phyloP scores from a whole-genome alignment of 805 yeast species.

The Dipodascopsis uninucleata region DNA sequence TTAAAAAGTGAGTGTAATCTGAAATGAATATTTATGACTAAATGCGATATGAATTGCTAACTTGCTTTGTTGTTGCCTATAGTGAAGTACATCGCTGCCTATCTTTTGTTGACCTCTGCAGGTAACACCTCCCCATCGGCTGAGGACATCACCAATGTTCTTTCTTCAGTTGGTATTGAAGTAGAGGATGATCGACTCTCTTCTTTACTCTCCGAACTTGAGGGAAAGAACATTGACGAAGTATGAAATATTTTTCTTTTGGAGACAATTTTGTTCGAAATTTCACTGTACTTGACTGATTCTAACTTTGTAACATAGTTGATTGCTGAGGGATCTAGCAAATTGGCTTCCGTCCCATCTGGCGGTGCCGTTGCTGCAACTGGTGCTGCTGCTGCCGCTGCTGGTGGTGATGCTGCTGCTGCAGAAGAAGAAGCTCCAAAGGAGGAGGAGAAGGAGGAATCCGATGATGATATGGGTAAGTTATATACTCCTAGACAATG shows the following conservation, averaged over 20 bases:
- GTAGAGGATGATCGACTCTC: conserved; percentile 85
- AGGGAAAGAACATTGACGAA: conserved; percentile 87
- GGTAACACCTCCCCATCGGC: conserved; percentile 94
- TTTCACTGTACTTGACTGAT: background rate
- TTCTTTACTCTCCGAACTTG: conserved; percentile 75
- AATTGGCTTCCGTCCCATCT: conserved; percentile 95
- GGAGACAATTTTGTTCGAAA: background rate
- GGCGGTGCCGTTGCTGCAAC: conserved; percentile 95
- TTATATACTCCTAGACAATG: conserved; percentile 1
- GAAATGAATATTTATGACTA: too few relatives aligned
- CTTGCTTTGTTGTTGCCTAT: conserved; percentile 1
- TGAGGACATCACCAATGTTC: conserved; percentile 80
- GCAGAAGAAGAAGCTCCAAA: conserved; percentile 52
- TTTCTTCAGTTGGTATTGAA: conserved; percentile 94
- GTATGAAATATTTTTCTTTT: conserved; percentile 9
- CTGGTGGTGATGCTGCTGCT: conserved; percentile 66
- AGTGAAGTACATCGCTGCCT: conserved; percentile 99
- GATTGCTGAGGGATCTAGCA: conserved; percentile 90
- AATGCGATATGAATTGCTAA: conserved; percentile 1
- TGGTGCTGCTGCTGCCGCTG: conserved; percentile 67
- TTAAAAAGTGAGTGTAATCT: conserved; percentile 9
- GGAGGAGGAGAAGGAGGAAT: conserved; percentile 53
- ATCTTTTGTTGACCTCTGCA: conserved; percentile 95
- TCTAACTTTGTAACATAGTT: conserved; percentile 38
- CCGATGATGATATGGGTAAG: conserved; percentile 74